These are phyloP conservation scores for Pseudocercospora fijiensis DNA, from an alignment of 2,329 filamentous ascomycete genomes.

Conservation along the genomic window DNA sequence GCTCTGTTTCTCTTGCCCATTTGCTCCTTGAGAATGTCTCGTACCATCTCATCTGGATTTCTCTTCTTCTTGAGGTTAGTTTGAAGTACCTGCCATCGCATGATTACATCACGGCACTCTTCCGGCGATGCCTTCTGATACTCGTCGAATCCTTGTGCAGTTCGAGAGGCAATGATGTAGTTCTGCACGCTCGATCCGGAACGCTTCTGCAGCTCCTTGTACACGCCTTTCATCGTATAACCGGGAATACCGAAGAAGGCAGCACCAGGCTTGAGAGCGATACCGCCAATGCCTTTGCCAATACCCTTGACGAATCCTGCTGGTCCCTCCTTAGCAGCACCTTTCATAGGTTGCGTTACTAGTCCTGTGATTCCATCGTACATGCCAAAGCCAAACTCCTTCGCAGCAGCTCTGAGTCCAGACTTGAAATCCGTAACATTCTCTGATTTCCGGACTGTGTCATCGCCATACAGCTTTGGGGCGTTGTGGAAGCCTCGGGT, in stretches of 20 bases:
- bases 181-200: constrained; percentile 71
- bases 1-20: constrained; percentile 31
- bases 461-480: constrained; percentile 80
- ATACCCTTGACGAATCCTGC: constrained; percentile 72
- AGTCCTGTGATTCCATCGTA: constrained; percentile 75
- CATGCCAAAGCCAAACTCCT: constrained; percentile 70
- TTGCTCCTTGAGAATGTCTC: constrained; percentile 43
- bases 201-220: constrained; percentile 67
- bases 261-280: constrained; percentile 72
- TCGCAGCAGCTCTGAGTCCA: constrained; percentile 68
- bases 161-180: constrained; percentile 75
- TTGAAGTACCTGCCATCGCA: constrained; percentile 62
- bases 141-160: constrained; percentile 72
- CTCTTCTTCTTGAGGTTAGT: constrained; percentile 59
- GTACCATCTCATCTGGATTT: constrained; percentile 57
- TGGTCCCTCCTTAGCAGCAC: constrained; percentile 60
- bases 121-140: constrained; percentile 54
- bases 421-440: constrained; percentile 76
- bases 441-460: constrained; percentile 73
- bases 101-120: constrained; percentile 64
- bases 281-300: constrained; percentile 73
- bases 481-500: constrained; percentile 87
- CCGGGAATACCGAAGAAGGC: constrained; percentile 59
- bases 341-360: constrained; percentile 69
- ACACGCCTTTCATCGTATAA: constrained; percentile 74